These are phyloP conservation scores for Teratosphaeria zuluensis DNA, from an alignment of 2,329 filamentous ascomycete species.

Conservation along the genomic window DNA sequence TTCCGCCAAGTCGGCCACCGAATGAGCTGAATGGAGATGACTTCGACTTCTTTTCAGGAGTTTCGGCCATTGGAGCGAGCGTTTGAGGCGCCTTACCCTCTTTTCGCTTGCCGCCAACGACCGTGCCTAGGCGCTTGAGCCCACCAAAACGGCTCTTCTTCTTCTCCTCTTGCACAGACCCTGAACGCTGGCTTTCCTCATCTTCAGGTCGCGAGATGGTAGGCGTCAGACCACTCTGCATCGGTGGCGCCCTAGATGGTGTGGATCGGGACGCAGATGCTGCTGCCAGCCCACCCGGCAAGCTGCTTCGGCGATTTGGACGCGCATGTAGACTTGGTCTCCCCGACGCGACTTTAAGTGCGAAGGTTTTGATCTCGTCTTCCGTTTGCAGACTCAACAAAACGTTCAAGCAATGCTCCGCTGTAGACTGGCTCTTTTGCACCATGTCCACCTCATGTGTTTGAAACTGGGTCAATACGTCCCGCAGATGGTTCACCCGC, in stretches of 20 bases:
- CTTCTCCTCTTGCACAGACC: constrained; percentile 39
- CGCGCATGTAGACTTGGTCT: not conserved
- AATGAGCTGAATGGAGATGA: constrained; percentile 52
- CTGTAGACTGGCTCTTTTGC: constrained; percentile 61
- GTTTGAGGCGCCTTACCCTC: constrained; percentile 46
- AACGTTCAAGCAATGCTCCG: constrained; percentile 70
- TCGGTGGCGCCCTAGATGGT: constrained; percentile 5
- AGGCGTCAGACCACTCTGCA: constrained; percentile 9
- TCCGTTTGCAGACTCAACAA: constrained; percentile 79
- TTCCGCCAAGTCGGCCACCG: constrained; percentile 43
- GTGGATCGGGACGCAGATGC: constrained; percentile 1
- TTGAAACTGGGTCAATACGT: constrained; percentile 83
- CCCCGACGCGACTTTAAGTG: constrained; percentile 28
- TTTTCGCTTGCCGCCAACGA: constrained; percentile 45
- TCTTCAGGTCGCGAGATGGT: constrained; percentile 14
- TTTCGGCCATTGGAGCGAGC: constrained; percentile 25
- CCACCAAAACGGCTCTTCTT: constrained; percentile 40
- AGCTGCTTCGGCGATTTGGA: not conserved
- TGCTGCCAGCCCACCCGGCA: not conserved
- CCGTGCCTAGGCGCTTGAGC: constrained; percentile 53
- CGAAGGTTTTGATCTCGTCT: constrained; percentile 74
- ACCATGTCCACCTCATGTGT: constrained; percentile 86
- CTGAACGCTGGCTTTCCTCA: constrained; percentile 23
- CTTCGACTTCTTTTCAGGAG: constrained; percentile 47
- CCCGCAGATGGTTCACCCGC: constrained; percentile 78